Percentiles rank a stretch among this genome's conserved stretches.
phyloP scores from a whole-genome alignment of 306 rosid genomes.

The Astragalus membranaceus region DNA sequence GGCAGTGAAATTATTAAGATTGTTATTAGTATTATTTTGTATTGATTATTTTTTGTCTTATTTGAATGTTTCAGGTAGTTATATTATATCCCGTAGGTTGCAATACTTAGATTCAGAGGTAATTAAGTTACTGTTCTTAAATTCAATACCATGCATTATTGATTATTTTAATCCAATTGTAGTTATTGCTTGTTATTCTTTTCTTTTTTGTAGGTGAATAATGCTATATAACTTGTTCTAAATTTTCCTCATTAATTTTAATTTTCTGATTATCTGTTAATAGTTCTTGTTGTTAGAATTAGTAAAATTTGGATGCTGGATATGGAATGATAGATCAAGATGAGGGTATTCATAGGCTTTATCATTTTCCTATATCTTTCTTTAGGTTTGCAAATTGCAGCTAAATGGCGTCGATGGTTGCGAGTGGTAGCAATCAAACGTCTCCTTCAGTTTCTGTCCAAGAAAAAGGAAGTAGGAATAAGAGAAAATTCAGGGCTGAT shows the following conservation, averaged over 20 bases:
- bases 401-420: constrained; percentile 75
- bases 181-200: constrained; percentile 12
- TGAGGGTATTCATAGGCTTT: constrained; percentile 18
- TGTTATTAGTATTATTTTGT: background rate
- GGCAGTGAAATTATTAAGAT: constrained; percentile 12
- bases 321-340: background rate
- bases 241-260: constrained; percentile 10
- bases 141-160: constrained; percentile 27
- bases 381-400: constrained; percentile 33
- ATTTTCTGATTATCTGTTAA: background rate
- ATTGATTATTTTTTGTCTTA: constrained; percentile 1
- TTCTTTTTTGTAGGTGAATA: background rate
- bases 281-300: constrained; percentile 12
- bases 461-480: constrained; percentile 85
- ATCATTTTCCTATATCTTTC: background rate
- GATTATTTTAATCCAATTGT: constrained; percentile 15
- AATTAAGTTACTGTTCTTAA: constrained; percentile 20
- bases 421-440: constrained; percentile 43
- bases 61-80: constrained; percentile 27
- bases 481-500: constrained; percentile 96
- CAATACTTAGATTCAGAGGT: constrained; percentile 35
- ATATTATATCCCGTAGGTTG: constrained; percentile 26
- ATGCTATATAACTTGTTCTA: constrained; percentile 26
- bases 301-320: constrained; percentile 11
- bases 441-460: constrained; percentile 53